Evolutionary conservation across 371 early-diverging fungal species (phyloP), one percentile per base, ranked within the genome.

Genomic region (Coemansia sp.): DNA sequence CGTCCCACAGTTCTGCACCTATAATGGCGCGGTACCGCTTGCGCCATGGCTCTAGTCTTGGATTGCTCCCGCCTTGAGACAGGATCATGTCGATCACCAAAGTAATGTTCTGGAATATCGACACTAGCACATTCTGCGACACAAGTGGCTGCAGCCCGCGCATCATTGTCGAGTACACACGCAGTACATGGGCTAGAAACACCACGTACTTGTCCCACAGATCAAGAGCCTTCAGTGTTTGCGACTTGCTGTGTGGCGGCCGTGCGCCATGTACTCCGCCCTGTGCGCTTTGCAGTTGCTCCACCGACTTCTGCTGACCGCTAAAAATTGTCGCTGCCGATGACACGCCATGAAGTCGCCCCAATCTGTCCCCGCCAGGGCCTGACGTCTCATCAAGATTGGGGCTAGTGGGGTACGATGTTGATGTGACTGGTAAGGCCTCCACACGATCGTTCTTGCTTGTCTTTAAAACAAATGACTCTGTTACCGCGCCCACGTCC

Each of bases 61-160:
- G 77, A 16, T 72, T 76, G 40, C 47, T 34, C 14, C 77, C 72
- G 6, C 68, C 63, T 42, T 76, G 77, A 16, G 77, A 76, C 6
- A 76, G 66, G 4, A 76, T 52, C 73, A 76, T 63, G 52, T 76
- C 77, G 8, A 68, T 68, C 8, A 76, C 56, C 5, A 51, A 31
- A 22, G 72, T 26, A 31, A 68, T 48, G 2, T 45, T 42, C 8
- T 48, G 29, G n/a, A 68, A 45, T 16, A 73, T 51, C 3, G 31
- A 5, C 3, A 39, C 5, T 14, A 64, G 13, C n/a, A 45, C 26
- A 2, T 62, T 27, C 0, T 27, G 26, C 4, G 67, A 40, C 0
- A 58, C 54, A 13, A 42, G 11, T 5, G 65, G 64, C 24, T 51
- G 39, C 3, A 68, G 24, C 2, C 61, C 64, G 21, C 73, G 64